Conservation (phyloP, 2,329 filamentous ascomycete genomes). For the Epichloe scottii region DNA sequence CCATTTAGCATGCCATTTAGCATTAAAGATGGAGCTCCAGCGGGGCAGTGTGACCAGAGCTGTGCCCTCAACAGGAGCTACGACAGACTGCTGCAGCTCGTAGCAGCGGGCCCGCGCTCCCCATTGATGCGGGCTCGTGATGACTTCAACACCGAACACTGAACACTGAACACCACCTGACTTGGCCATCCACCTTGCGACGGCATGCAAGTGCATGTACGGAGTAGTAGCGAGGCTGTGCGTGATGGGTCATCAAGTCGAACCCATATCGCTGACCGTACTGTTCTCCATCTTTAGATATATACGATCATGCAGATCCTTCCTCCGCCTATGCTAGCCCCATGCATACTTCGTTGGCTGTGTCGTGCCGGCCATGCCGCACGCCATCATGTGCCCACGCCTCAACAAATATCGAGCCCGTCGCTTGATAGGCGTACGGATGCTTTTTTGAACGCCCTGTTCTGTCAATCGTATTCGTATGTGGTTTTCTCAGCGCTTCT, state of each 20-base stretch:
- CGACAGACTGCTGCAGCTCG: too few relatives aligned
- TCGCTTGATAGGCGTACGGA: background rate
- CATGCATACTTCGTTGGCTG: background rate
- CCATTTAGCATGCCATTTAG: too few relatives aligned
- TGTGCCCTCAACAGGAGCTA: too few relatives aligned
- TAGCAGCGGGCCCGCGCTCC: too few relatives aligned
- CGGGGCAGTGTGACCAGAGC: too few relatives aligned
- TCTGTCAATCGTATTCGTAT: background rate
- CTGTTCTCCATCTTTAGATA: too few relatives aligned
- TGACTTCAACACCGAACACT: background rate
- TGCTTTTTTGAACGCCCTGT: background rate
- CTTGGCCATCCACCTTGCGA: background rate
- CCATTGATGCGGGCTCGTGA: background rate
- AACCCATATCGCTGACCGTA: too few relatives aligned
- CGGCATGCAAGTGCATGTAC: too few relatives aligned
- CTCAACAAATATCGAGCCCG: conserved; percentile 1
- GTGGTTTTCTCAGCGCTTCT: background rate
- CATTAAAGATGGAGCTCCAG: too few relatives aligned
- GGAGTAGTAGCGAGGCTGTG: too few relatives aligned
- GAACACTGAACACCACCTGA: background rate
- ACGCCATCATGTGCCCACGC: conserved; percentile 3
- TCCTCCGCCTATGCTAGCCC: background rate
- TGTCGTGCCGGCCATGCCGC: background rate
- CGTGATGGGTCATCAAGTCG: too few relatives aligned
- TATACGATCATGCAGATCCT: too few relatives aligned